phyloP scores from a whole-genome alignment of 352 stramenopile species.

The Globisporangium echinulatum region DNA sequence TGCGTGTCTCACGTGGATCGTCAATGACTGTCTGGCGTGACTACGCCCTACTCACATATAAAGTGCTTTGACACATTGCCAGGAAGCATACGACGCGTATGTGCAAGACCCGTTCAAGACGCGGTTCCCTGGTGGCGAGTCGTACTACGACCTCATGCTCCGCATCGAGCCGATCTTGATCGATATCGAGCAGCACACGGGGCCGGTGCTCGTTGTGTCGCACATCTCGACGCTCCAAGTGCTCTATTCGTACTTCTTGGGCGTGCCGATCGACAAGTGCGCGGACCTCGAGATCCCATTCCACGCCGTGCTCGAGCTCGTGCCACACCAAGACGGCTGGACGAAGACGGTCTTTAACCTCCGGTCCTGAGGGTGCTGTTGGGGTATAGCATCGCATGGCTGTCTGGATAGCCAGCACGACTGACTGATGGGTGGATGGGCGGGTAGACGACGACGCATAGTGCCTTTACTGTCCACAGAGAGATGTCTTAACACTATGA shows the following conservation, averaged over 20 bases:
- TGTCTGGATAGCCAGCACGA: no score
- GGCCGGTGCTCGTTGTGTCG: constrained; percentile 77
- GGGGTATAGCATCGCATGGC: neutral
- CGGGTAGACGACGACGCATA: no score
- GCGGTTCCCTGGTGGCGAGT: constrained; percentile 87
- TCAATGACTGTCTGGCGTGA: no score
- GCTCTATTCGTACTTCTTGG: constrained; percentile 85
- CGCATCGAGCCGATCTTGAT: constrained; percentile 90
- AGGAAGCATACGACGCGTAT: constrained; percentile 66
- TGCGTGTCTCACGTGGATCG: no score
- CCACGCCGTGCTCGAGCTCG: constrained; percentile 78
- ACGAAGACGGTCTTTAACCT: constrained; percentile 85
- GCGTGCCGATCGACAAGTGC: constrained; percentile 71
- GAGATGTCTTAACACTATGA: no score
- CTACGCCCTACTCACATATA: constrained; percentile 2
- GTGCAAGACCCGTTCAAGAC: constrained; percentile 70
- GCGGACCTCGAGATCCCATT: constrained; percentile 78
- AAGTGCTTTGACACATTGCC: neutral
- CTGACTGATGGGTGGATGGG: no score
- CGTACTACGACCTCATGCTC: constrained; percentile 92
- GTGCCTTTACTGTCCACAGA: no score
- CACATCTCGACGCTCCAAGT: constrained; percentile 84
- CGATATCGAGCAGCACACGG: constrained; percentile 88
- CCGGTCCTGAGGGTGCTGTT: constrained; percentile 19
- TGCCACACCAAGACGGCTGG: constrained; percentile 74